Percentiles rank a stretch among this genome's conserved stretches.
These are phyloP conservation scores for Alternaria arborescens DNA, from an alignment of 2,329 filamentous ascomycete species.

Conservation along the genomic window DNA sequence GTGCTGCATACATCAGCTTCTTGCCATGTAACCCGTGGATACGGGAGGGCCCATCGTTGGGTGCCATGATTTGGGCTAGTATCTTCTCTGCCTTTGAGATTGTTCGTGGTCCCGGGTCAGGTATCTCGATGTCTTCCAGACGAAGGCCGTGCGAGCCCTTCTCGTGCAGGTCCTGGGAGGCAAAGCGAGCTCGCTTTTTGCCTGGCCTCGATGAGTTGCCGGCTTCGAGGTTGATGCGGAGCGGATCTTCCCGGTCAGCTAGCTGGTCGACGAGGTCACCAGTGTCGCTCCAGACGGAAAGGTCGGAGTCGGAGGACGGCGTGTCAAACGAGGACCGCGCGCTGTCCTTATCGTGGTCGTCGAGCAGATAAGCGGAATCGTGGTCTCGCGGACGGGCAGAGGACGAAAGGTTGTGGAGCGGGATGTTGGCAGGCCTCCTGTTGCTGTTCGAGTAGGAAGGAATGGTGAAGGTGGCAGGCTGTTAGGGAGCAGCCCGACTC, in stretches of 20 bases:
- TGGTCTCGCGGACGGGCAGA: constrained; percentile 52
- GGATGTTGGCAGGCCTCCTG: constrained; percentile 83
- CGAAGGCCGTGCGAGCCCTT: constrained; percentile 59
- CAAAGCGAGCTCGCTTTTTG: constrained; percentile 73
- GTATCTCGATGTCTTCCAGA: constrained; percentile 82
- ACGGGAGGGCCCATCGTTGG: constrained; percentile 72
- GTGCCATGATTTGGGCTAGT: constrained; percentile 85
- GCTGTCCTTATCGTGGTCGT: constrained; percentile 60
- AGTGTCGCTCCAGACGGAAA: constrained; percentile 90
- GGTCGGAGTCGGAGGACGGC: constrained; percentile 70
- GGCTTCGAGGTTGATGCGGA: constrained; percentile 74
- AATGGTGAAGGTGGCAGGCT: constrained; percentile 82
- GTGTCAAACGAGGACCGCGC: constrained; percentile 63
- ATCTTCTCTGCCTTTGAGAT: constrained; percentile 74
- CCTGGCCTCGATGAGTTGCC: constrained; percentile 60
- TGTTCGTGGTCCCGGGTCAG: constrained; percentile 69
- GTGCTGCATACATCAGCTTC: constrained; percentile 77
- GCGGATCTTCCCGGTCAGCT: constrained; percentile 81
- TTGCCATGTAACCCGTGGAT: constrained; percentile 95
- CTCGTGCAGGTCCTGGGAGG: constrained; percentile 56
- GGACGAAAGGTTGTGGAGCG: constrained; percentile 75
- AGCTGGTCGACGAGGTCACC: constrained; percentile 94
- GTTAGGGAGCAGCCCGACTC: constrained; percentile 58
- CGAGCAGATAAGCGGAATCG: constrained; percentile 52
- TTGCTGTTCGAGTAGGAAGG: constrained; percentile 70